Base-by-base conservation (phyloP, 805 yeast genomes). In the Ogataea trehalophila region DNA sequence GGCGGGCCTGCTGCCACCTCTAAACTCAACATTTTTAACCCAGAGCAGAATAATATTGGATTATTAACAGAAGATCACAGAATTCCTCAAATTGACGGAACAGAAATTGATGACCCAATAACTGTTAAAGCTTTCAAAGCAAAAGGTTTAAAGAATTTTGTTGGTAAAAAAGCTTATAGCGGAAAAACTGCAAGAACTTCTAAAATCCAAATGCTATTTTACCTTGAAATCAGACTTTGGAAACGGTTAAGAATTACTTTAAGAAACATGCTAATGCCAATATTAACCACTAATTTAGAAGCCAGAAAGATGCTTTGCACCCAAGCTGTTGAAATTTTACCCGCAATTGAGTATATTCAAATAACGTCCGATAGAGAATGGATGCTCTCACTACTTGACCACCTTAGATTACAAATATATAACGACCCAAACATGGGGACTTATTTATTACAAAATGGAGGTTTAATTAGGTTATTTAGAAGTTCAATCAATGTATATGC, bases 191-290 rank as follows among this genome's bases (percentile, higher is more conserved):
- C 52, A 1, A 20, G 41, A 6, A 44, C 56, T 7, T 72, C 87
- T 15, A 71, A 87, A 55, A 58, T 85, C 13, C 90, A 85, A 59
- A 72, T 69, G 54, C 56, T 86, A 20, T 63, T 84, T 35, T 73
- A 71, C 49, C 76, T 83, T 48, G 87, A 85, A 50, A 71, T 78
- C 36, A 70, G 94, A 53, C 75, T 75, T 33, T 71, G 81, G 67
- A 81, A 82, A 48, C 53, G 56, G 4, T 56, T 76, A 7, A 73
- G 94, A 58, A 72, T 69, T 39, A 60, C 61, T 7, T 46, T 86
- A 16, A 74, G 77, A 42, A 67, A 72, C 26, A 59, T 80, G 1
- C 52, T 85, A 3, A 67, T 83, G 9, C 81, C 89, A 0, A 71
- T 80, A 0, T 61, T 85, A 26, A 70, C 86, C 1, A 71, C 82